Percentiles rank a stretch among this genome's conserved stretches.
Conservation (phyloP, 164 flowering plant genomes). For the Sextonia rubra region DNA sequence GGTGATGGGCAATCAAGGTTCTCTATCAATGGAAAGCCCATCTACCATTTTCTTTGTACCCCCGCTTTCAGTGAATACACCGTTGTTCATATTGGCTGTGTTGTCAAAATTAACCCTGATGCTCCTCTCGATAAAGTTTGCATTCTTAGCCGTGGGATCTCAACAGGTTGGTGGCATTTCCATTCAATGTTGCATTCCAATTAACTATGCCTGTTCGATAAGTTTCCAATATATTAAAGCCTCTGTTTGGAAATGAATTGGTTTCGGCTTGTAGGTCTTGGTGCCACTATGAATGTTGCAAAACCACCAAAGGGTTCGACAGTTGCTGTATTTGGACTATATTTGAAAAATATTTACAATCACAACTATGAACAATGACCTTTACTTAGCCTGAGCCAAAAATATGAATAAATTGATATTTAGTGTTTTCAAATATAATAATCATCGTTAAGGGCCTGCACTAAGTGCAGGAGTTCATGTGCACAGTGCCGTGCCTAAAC, state of each 20-base stretch:
- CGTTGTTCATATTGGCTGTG: slow-evolving; percentile 55
- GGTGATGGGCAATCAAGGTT: slow-evolving; percentile 48
- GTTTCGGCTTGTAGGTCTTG: slow-evolving; percentile 40
- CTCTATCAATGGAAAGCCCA: slow-evolving; percentile 50
- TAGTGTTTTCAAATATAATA: too few relatives aligned
- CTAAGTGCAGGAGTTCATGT: too few relatives aligned
- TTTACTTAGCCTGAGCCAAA: too few relatives aligned
- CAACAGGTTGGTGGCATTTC: slow-evolving; percentile 36
- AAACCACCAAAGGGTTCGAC: slow-evolving; percentile 59
- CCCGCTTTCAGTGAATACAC: slow-evolving; percentile 77
- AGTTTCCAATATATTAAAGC: neutral
- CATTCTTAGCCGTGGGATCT: slow-evolving; percentile 63
- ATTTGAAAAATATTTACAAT: too few relatives aligned
- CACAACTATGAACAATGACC: too few relatives aligned
- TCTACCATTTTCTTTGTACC: slow-evolving; percentile 63
- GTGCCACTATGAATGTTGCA: slow-evolving; percentile 78
- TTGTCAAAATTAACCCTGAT: slow-evolving; percentile 64
- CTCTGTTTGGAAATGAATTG: neutral
- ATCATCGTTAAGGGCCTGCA: too few relatives aligned
- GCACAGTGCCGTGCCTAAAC: too few relatives aligned
- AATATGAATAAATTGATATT: too few relatives aligned
- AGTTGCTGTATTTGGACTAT: slow-evolving; percentile 70
- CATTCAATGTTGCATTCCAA: neutral
- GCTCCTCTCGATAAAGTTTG: slow-evolving; percentile 35
- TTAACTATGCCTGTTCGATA: neutral